Evolutionary conservation across 2,329 filamentous ascomycete genomes (phyloP).

Genomic region (Aspergillus alliaceus): DNA sequence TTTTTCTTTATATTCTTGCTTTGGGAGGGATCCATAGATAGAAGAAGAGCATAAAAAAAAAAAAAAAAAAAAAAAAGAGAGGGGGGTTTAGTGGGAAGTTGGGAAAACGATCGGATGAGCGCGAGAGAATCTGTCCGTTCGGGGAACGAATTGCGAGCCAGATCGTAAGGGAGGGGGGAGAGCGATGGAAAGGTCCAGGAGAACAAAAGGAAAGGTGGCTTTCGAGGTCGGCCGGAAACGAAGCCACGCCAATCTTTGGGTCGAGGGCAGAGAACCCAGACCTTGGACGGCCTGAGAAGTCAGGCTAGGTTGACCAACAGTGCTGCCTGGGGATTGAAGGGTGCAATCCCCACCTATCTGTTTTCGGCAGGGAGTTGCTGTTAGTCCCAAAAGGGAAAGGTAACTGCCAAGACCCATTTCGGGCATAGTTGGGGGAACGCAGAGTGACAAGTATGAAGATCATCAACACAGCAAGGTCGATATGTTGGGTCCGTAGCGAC

Average conservation of each 20-base stretch:
- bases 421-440: slow-evolving; percentile 6
- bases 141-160: slow-evolving; percentile 10
- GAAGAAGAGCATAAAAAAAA: neutral
- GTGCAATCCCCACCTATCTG: slow-evolving; percentile 6
- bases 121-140: slow-evolving; percentile 7
- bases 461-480: neutral
- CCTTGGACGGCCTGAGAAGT: slow-evolving; percentile 8
- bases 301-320: neutral
- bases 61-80: neutral
- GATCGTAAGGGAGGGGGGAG: slow-evolving; percentile 3
- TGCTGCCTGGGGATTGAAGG: slow-evolving; percentile 8
- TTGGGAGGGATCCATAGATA: neutral
- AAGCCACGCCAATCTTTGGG: slow-evolving; percentile 7
- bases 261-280: neutral
- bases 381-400: slow-evolving; percentile 8
- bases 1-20: neutral
- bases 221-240: slow-evolving; percentile 13
- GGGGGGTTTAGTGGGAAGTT: neutral
- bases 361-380: slow-evolving; percentile 7
- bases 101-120: neutral
- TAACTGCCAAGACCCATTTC: slow-evolving; percentile 6
- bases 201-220: slow-evolving; percentile 9
- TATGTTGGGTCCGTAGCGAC: neutral
- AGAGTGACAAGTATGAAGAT: slow-evolving; percentile 1
- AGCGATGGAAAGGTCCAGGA: slow-evolving; percentile 4